Percentiles rank a stretch among this genome's conserved stretches.
phyloP scores from a whole-genome alignment of 192 early-diverging fungal genomes.

The Backusella tuberculispora region DNA sequence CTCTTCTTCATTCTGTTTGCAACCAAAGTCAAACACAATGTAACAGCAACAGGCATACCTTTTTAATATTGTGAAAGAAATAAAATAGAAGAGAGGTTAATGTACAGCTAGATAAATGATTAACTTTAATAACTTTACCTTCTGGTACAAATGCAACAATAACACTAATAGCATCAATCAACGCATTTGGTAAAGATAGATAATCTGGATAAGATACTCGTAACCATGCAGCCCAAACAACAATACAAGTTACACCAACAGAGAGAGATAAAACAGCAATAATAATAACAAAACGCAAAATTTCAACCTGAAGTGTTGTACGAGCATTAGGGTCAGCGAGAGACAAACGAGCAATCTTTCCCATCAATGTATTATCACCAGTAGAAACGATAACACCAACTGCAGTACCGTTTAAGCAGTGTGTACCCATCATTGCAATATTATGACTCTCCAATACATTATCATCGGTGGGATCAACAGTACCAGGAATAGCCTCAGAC shows the following conservation, averaged over 20 bases:
- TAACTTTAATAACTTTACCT: slow-evolving; percentile 21
- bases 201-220: slow-evolving; percentile 59
- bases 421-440: slow-evolving; percentile 74
- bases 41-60: slow-evolving; percentile 74
- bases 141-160: slow-evolving; percentile 81
- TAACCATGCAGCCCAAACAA: slow-evolving; percentile 60
- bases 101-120: not conserved
- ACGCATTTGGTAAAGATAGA: slow-evolving; percentile 44
- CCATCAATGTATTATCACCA: slow-evolving; percentile 79
- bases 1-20: slow-evolving; percentile 74
- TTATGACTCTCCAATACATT: slow-evolving; percentile 83
- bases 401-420: slow-evolving; percentile 73
- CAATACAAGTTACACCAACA: slow-evolving; percentile 49
- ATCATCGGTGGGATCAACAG: slow-evolving; percentile 64
- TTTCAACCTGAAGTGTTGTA: slow-evolving; percentile 66
- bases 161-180: slow-evolving; percentile 62
- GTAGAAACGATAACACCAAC: slow-evolving; percentile 77
- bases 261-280: slow-evolving; percentile 58
- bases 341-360: slow-evolving; percentile 71
- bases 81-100: not conserved
- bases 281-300: slow-evolving; percentile 69
- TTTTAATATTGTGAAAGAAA: not conserved
- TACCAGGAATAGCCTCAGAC: slow-evolving; percentile 65
- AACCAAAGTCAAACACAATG: slow-evolving; percentile 75
- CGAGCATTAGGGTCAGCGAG: slow-evolving; percentile 37